These are phyloP conservation scores for Ceratonia siliqua DNA, from an alignment of 306 rosid species.

Conservation along the genomic window DNA sequence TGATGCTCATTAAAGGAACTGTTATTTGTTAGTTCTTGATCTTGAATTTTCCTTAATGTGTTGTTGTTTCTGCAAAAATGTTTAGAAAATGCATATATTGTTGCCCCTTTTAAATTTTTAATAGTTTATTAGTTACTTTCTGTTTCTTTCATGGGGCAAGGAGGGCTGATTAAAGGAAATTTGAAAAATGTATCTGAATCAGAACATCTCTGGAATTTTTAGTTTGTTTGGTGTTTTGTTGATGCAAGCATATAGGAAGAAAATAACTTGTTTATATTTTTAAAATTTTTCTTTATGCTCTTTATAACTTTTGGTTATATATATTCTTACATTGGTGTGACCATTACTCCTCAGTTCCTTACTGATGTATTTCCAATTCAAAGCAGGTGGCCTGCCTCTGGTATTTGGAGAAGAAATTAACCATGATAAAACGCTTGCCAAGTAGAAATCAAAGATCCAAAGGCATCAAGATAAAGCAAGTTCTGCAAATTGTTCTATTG, in stretches of 20 bases:
- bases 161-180: neutral
- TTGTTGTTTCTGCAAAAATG: neutral
- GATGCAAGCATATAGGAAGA: constrained; percentile 16
- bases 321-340: neutral
- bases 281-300: neutral
- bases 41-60: neutral
- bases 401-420: constrained; percentile 37
- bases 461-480: constrained; percentile 75
- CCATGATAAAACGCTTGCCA: constrained; percentile 71
- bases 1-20: neutral
- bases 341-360: constrained; percentile 17
- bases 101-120: neutral
- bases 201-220: neutral
- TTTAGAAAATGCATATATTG: neutral
- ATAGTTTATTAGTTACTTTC: neutral
- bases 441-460: constrained; percentile 70
- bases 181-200: neutral
- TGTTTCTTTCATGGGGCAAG: neutral
- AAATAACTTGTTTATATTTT: neutral
- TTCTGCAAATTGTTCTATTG: constrained; percentile 73
- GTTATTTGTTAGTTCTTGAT: neutral
- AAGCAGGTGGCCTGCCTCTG: constrained; percentile 39
- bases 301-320: neutral
- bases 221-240: neutral
- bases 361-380: constrained; percentile 20